Conservation (phyloP, 2,329 filamentous ascomycete species). For the Venturia oleaginea region DNA sequence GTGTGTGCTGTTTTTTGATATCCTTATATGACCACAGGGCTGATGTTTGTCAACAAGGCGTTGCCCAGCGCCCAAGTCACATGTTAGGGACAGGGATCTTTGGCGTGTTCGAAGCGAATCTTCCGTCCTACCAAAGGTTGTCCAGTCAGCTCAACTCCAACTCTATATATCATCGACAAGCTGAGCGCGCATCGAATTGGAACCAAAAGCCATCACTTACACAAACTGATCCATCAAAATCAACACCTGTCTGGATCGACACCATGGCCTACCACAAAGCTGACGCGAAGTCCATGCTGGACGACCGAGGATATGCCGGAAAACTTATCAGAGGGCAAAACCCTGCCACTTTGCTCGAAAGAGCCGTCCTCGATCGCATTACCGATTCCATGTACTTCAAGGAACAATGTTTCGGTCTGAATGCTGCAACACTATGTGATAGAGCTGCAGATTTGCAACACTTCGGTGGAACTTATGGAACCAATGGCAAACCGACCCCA, state of each 20-base stretch:
- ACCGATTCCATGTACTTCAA: slow-evolving; percentile 96
- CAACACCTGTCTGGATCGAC: slow-evolving; percentile 7
- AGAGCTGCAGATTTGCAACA: slow-evolving; percentile 77
- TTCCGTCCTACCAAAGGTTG: too few relatives aligned
- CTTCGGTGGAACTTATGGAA: slow-evolving; percentile 81
- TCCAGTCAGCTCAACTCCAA: neutral
- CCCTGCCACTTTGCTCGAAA: slow-evolving; percentile 92
- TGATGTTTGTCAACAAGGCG: slow-evolving; percentile 6
- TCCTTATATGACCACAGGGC: neutral
- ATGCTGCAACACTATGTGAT: slow-evolving; percentile 71
- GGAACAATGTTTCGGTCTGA: slow-evolving; percentile 94
- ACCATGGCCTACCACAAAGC: slow-evolving; percentile 55
- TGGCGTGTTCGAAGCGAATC: neutral
- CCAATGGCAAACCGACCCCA: slow-evolving; percentile 75
- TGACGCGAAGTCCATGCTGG: slow-evolving; percentile 68
- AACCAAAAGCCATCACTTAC: neutral
- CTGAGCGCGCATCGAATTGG: neutral
- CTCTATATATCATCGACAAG: neutral
- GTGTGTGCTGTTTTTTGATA: too few relatives aligned
- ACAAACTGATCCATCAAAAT: slow-evolving; percentile 20
- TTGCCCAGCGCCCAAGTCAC: neutral
- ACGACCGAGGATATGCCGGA: slow-evolving; percentile 76
- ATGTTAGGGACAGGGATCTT: neutral
- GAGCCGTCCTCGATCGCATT: slow-evolving; percentile 90
- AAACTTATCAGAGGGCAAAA: slow-evolving; percentile 80